Base-by-base conservation (phyloP, 1,284 basidiomycete species). In the Leucoagaricus sp. region DNA sequence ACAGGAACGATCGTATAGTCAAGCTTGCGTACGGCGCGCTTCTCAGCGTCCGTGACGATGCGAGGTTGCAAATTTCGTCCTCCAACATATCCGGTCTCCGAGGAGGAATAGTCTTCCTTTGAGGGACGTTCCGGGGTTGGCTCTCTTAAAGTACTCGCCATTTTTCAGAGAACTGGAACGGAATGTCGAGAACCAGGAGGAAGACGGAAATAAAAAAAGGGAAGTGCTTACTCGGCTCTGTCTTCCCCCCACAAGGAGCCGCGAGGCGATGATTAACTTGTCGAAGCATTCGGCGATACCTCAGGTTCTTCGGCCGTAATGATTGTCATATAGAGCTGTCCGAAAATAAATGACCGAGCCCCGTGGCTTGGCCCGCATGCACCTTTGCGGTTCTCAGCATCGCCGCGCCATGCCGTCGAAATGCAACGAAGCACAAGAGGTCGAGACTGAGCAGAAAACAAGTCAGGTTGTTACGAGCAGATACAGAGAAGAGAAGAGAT, bases 1-100 rank as follows among this genome's bases (percentile, higher is more conserved):
- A 73, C 59, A 3, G 72, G 72, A 23, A 72, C 50, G 29, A 73
- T 61, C 12, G 63, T 65, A 17, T 62, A 61, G 55, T 73, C 71
- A 21, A 73, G 49, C 55, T 65, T 68, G 17, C 67, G 63, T 4
- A 68, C 66, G 29, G 69, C 69, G 50, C 60, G 61, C 51, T 51
- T 64, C 38, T 62, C 54, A 21, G 56, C 55, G 21, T 44, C 47
- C 13, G 36, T 50, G 17, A 56, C 17, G 33, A 46, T 38, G 23
- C 55, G 49, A 8, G 29, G 12, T 19, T 49, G 31, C 7, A 28
- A 34, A n/a, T n/a, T 41, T 4, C 40, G 36, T 10, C 13, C 13
- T 38, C 6, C 19, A 9, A 17, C 28, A 8, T 40, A 26, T 19
- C 17, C 25, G 17, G 29, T 7, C 15, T 48, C 45, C 23, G 23